Base-by-base conservation (phyloP, 768 basidiomycete genomes). In the Cubamyces sp. region DNA sequence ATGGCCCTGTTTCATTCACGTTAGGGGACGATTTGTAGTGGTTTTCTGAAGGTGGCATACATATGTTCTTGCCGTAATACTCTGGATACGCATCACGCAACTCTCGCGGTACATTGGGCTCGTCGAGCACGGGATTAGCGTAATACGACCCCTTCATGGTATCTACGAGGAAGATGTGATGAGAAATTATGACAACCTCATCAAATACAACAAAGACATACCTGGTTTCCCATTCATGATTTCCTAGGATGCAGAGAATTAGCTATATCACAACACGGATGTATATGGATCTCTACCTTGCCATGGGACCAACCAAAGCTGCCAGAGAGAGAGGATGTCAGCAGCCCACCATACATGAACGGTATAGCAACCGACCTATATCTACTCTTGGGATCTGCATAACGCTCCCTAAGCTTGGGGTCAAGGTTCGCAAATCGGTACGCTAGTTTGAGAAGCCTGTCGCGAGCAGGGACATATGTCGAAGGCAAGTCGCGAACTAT, bases 231-330 rank as follows among this genome's bases (percentile, higher is more conserved):
- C 96, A 69, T 98, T 98, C 95, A 98, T 97, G 48, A 96, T 86
- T 81, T 98, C 96, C 87, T 92, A 57, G 28, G 34, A 2, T 5
- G 46, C 58, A 51, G 30, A 23, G 2, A 39, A 19, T 62, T 41
- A 61, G 53, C 21, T 3, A 25, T 26, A 37, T n/a, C 15, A 60
- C 21, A n/a, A 12, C 42, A 41, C 19, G 4, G 28, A 21, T 23
- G 18, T 34, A 23, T 23, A 49, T 21, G 23, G 23, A 11, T 30
- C 64, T 71, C 54, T 67, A 87, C 91, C 82, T 98, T 97, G 57
- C 96, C 96, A 75, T 96, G 92, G 46, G 90, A 92, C 96, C 96
- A 98, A n/a, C 96, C 96, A 74, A 95, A 98, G 72, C 89, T 91
- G 64, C 49, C 40, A 11, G 2, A 54, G 50, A n/a, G n/a, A n/a